A percentile compares a stretch with the other conserved stretches of the same genome.
These are phyloP conservation scores for Colletotrichum chlorophyti DNA, from an alignment of 2,329 filamentous ascomycete species.

Conservation along the genomic window DNA sequence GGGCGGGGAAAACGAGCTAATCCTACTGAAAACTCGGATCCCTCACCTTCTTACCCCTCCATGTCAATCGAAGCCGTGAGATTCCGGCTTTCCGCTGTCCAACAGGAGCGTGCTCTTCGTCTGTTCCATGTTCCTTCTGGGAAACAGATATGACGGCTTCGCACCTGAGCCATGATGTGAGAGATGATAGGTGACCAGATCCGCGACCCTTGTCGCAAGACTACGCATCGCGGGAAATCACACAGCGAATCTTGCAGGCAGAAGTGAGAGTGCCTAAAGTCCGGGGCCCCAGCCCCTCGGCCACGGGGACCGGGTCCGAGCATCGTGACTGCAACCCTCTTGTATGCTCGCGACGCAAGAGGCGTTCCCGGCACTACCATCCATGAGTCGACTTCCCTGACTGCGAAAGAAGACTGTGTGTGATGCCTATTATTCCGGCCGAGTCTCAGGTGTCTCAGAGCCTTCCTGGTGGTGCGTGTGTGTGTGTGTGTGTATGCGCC, in stretches of 20 bases:
- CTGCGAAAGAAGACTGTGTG: too few species aligned
- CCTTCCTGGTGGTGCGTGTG: neutral
- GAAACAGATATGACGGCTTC: neutral
- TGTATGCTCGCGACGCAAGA: constrained; percentile 22
- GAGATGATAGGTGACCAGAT: constrained; percentile 21
- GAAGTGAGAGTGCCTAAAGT: too few species aligned
- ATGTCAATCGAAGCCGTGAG: neutral
- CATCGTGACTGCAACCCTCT: too few species aligned
- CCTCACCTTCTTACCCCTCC: neutral
- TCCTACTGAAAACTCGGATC: too few species aligned
- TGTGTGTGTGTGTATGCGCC: neutral
- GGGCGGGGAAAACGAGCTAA: too few species aligned
- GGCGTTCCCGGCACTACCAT: constrained; percentile 18
- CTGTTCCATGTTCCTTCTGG: neutral
- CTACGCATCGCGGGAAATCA: constrained; percentile 14
- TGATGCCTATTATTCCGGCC: constrained; percentile 3
- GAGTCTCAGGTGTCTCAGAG: constrained; percentile 12
- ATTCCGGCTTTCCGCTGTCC: neutral
- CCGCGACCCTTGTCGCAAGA: neutral
- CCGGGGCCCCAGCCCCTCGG: too few species aligned
- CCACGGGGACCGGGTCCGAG: too few species aligned
- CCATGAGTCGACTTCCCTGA: too few species aligned
- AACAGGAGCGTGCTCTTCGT: neutral
- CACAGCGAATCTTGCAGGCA: too few species aligned
- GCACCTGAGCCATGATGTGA: neutral